A percentile compares a stretch with the other conserved stretches of the same genome.
phyloP scores from a whole-genome alignment of 139 green algal species.

The Chlorella vulgaris region DNA sequence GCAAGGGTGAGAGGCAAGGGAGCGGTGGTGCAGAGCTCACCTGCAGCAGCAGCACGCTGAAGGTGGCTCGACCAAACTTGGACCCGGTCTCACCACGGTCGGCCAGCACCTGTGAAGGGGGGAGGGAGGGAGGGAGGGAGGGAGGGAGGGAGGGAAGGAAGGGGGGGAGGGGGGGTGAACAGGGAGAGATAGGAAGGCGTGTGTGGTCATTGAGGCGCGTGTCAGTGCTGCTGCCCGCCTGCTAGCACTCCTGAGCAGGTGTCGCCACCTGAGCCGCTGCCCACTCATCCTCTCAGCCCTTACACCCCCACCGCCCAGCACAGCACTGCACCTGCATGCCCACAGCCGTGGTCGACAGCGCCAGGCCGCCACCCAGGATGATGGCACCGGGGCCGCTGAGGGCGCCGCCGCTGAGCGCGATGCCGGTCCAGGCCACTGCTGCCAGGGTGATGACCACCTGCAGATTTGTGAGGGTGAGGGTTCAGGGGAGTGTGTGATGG shows the following conservation, averaged over 20 bases:
- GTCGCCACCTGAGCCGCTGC: too few relatives aligned
- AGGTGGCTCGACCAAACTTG: slow-evolving; percentile 93
- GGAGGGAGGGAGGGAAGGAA: background rate
- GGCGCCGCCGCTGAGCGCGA: slow-evolving; percentile 56
- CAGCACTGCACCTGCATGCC: slow-evolving; percentile 86
- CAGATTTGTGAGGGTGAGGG: background rate
- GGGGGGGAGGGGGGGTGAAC: background rate
- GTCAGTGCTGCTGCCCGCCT: too few relatives aligned
- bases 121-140: background rate
- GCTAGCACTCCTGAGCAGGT: too few relatives aligned
- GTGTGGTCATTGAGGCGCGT: too few relatives aligned
- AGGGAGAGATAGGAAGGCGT: background rate
- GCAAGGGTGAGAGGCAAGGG: too few relatives aligned
- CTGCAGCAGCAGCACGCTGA: slow-evolving; percentile 96
- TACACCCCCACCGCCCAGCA: background rate
- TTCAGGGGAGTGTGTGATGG: background rate
- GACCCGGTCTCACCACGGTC: slow-evolving; percentile 92
- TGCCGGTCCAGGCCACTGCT: slow-evolving; percentile 43
- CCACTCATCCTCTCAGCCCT: too few relatives aligned
- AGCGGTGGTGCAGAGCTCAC: too few relatives aligned
- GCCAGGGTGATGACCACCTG: slow-evolving; percentile 78
- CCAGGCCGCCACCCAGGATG: slow-evolving; percentile 92
- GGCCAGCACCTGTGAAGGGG: slow-evolving; percentile 71
- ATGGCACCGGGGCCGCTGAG: slow-evolving; percentile 79
- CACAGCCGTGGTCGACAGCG: slow-evolving; percentile 97